Evolutionary conservation across 306 rosid species (phyloP).

Genomic region (Glycyrrhiza uralensis): DNA sequence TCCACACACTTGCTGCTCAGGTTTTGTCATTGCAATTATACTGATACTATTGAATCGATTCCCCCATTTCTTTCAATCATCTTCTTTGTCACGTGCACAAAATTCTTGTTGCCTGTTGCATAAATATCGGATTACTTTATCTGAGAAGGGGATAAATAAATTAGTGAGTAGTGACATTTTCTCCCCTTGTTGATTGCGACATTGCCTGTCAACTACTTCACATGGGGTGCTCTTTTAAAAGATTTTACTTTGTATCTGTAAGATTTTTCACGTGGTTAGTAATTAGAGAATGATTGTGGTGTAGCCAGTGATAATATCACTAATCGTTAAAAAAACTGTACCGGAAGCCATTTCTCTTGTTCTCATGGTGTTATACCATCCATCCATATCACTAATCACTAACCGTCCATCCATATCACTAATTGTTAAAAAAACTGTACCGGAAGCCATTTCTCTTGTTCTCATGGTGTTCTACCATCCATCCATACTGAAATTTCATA

Average conservation of each 20-base stretch:
- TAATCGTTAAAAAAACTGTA: neutral
- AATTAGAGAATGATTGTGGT: constrained; percentile 1
- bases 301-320: neutral
- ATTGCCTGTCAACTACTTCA: neutral
- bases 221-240: constrained; percentile 3
- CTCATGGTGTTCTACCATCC: neutral
- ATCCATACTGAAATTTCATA: neutral
- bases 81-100: neutral
- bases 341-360: neutral
- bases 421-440: neutral
- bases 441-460: neutral
- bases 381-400: too few relatives aligned
- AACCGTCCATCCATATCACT: too few relatives aligned
- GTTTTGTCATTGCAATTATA: constrained; percentile 34
- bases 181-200: neutral
- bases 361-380: neutral
- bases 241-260: neutral
- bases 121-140: neutral
- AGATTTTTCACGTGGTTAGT: neutral
- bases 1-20: constrained; percentile 97
- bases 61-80: neutral
- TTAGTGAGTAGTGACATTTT: neutral
- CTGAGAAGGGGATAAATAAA: neutral
- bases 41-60: neutral
- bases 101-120: constrained; percentile 1